A percentile compares a stretch with the other conserved stretches of the same genome.
phyloP scores from a whole-genome alignment of 2,329 filamentous ascomycete genomes.

The Pseudogymnoascus sp. region DNA sequence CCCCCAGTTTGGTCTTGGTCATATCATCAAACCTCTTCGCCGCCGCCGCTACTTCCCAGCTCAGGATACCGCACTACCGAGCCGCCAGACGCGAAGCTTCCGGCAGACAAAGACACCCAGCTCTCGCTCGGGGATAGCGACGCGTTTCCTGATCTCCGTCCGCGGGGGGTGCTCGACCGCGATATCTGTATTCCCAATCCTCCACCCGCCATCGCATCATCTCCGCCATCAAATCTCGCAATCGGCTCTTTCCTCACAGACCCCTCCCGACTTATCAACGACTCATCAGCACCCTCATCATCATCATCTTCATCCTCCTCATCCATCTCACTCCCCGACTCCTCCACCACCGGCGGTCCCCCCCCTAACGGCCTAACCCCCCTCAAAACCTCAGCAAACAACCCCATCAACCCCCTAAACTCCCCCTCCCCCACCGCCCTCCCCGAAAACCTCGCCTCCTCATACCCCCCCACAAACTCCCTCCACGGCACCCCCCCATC shows the following conservation, averaged over 20 bases:
- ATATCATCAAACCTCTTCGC: not conserved
- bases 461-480: conserved; percentile 69
- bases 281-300: conserved; percentile 11
- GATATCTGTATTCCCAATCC: not conserved
- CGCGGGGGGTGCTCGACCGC: not conserved
- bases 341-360: conserved; percentile 40
- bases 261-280: not conserved
- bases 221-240: not conserved
- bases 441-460: conserved; percentile 75
- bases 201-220: not conserved
- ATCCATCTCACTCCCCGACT: not conserved
- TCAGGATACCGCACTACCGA: not conserved
- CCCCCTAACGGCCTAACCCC: conserved; percentile 52
- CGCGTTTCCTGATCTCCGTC: not conserved
- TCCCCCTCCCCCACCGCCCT: conserved; percentile 58
- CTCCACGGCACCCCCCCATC: conserved; percentile 42
- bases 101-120: not conserved
- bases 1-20: not conserved
- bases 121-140: not conserved
- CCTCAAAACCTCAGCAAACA: conserved; percentile 74
- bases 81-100: not conserved
- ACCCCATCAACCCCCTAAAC: conserved; percentile 74
- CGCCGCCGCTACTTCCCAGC: not conserved
- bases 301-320: conserved; percentile 8
- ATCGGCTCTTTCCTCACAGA: not conserved